These are phyloP conservation scores for Pseudognaphalium luteoalbum DNA, from an alignment of 129 eudicot genomes.

Conservation along the genomic window DNA sequence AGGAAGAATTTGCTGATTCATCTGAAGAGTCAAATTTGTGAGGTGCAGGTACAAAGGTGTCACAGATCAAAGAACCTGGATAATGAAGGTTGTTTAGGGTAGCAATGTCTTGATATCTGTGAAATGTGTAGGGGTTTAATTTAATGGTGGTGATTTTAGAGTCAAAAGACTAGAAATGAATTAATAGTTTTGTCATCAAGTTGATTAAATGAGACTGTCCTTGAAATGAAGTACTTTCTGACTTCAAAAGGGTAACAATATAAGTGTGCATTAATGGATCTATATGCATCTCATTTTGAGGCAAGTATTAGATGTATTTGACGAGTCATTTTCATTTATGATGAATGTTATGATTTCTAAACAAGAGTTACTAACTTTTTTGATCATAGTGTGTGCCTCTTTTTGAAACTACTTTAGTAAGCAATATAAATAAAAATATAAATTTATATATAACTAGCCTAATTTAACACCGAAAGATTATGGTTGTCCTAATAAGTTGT, in stretches of 20 bases:
- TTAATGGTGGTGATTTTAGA: constrained; percentile 18
- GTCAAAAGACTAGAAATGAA: constrained; percentile 28
- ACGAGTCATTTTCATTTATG: constrained; percentile 30
- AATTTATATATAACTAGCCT: not conserved
- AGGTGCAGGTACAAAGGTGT: constrained; percentile 36
- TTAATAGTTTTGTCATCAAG: constrained; percentile 38
- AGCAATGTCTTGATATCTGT: constrained; percentile 1
- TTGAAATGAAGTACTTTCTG: constrained; percentile 30
- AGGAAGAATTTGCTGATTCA: constrained; percentile 79
- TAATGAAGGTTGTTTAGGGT: constrained; percentile 29
- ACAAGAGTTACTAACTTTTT: not conserved
- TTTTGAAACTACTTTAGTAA: not conserved
- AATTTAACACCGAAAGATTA: not conserved
- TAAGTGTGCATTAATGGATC: constrained; percentile 31
- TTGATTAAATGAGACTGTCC: constrained; percentile 33
- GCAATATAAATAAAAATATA: not conserved
- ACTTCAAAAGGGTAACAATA: constrained; percentile 29
- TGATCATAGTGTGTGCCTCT: not conserved
- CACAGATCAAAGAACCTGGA: constrained; percentile 28
- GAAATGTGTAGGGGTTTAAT: constrained; percentile 19
- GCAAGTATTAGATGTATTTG: constrained; percentile 27
- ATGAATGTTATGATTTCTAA: not conserved
- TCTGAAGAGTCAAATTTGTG: constrained; percentile 52
- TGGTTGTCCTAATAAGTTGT: not conserved
- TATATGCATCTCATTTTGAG: constrained; percentile 33